These are phyloP conservation scores for Physaria fendleri DNA, from an alignment of 345 rosid genomes.

Conservation along the genomic window DNA sequence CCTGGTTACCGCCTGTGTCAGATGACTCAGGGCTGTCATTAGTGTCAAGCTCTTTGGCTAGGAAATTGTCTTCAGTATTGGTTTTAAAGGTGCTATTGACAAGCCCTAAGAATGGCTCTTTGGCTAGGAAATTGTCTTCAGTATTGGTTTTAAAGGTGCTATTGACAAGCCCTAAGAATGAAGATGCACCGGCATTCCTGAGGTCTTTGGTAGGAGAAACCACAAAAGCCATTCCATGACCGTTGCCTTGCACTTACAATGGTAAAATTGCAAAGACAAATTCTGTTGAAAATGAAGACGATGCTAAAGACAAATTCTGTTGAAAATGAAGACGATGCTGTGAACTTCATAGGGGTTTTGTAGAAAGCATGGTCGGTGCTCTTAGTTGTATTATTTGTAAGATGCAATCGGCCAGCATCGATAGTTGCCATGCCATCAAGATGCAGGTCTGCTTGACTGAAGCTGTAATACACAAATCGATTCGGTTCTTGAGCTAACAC, in stretches of 20 bases:
- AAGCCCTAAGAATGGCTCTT: constrained; percentile 40
- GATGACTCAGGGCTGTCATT: constrained; percentile 16
- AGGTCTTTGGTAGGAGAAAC: constrained; percentile 26
- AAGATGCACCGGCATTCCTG: background rate
- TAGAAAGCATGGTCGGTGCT: constrained; percentile 39
- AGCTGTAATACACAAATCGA: constrained; percentile 4
- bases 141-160: constrained; percentile 5
- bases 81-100: constrained; percentile 24
- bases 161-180: constrained; percentile 43
- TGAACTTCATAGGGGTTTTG: constrained; percentile 18
- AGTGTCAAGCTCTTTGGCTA: constrained; percentile 55
- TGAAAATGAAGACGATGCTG: background rate
- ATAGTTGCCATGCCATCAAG: constrained; percentile 25
- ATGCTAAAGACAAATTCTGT: too few species aligned
- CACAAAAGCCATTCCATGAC: constrained; percentile 42
- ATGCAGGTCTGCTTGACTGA: background rate
- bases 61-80: constrained; percentile 32
- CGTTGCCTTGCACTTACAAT: background rate
- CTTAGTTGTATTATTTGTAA: constrained; percentile 34
- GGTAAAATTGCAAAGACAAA: constrained; percentile 40
- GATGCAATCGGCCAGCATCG: constrained; percentile 22
- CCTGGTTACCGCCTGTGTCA: constrained; percentile 42
- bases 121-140: too few species aligned
- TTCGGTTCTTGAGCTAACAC: constrained; percentile 17
- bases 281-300: constrained; percentile 34